Evolutionary conservation across 2,329 filamentous ascomycete genomes (phyloP), one percentile per base, ranked within the genome.

Genomic region (Cercospora sesami): DNA sequence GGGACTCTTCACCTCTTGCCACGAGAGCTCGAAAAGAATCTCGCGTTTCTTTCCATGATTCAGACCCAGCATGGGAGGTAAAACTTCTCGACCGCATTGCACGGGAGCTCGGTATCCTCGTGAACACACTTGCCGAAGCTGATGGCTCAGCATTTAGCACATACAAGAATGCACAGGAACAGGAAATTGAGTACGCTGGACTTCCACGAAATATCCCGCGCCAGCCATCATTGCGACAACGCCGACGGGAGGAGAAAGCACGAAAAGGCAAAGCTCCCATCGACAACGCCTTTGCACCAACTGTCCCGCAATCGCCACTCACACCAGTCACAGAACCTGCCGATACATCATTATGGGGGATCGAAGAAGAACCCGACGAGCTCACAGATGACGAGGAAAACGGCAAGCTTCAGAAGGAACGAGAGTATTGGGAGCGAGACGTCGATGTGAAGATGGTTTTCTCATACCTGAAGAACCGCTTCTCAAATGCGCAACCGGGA

Each of bases 381-480:
- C 72, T 76, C 12, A 65, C 77, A 3, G 79, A 69, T 73, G 73
- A 67, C 9, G 72, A 71, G 12, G 71, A 76, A 61, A 66, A 72
- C 64, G 33, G 71, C 65, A 53, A 67, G 65, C 53, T 72, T 66
- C 76, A 71, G 75, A 78, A 80, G 58, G 86, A 89, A 67, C 83
- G 83, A 23, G 91, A 95, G 39, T 95, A 97, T 76, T 99, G 95
- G 95, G 94, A 98, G 80, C 89, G 90, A 68, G 92, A 97, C 64
- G 86, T 98, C 5, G 94, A 98, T 75, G 87, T 97, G 72, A 91
- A 91, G 77, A 91, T 97, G 78, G 91, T 98, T 36, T 98, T 98
- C 82, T 89, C 90, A 60, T 98, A 95, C 77, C 85, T 97, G 31
- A 87, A 90, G 67, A 91, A 88, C 18, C 89, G 92, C 68, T 94